Conservation (phyloP, 1,284 basidiomycete species). For the Naganishia sp. region DNA sequence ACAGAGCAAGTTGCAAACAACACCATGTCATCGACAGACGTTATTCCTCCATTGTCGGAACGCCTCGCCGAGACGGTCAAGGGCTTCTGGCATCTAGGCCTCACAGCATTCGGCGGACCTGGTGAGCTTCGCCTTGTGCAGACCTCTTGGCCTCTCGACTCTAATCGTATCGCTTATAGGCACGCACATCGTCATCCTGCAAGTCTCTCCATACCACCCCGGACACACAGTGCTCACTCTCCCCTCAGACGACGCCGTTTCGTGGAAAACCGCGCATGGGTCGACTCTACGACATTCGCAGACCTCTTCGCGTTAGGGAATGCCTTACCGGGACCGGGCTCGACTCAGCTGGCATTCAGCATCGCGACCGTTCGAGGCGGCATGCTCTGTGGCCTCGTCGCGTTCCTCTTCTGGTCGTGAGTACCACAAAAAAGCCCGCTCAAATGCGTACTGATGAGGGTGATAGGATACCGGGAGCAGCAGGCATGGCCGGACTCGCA, state of each 20-base stretch:
- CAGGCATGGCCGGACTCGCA: conserved; percentile 60
- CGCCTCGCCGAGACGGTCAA: conserved; percentile 26
- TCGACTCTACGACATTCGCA: conserved; percentile 41
- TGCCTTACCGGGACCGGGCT: conserved; percentile 55
- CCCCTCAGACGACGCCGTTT: conserved; percentile 36
- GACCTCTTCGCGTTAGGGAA: conserved; percentile 57
- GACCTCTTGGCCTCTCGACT: too few relatives aligned
- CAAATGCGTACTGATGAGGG: not conserved
- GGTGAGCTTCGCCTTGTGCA: not conserved
- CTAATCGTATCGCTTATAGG: not conserved
- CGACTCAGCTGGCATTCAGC: conserved; percentile 54
- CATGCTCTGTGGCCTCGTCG: conserved; percentile 49
- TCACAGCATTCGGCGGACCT: conserved; percentile 39
- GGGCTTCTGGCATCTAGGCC: conserved; percentile 41
- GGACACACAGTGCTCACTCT: not conserved
- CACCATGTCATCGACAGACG: not conserved
- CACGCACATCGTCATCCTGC: conserved; percentile 5
- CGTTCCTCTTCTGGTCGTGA: conserved; percentile 51
- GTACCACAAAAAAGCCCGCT: not conserved
- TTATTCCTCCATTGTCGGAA: conserved; percentile 1
- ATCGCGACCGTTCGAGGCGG: conserved; percentile 52
- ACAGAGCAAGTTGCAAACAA: too few relatives aligned
- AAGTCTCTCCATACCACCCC: not conserved
- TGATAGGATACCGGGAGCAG: conserved; percentile 56
- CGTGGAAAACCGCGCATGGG: conserved; percentile 42